Conservation (phyloP, 2,329 filamentous ascomycete species). For the Aspergillus sclerotialis region DNA sequence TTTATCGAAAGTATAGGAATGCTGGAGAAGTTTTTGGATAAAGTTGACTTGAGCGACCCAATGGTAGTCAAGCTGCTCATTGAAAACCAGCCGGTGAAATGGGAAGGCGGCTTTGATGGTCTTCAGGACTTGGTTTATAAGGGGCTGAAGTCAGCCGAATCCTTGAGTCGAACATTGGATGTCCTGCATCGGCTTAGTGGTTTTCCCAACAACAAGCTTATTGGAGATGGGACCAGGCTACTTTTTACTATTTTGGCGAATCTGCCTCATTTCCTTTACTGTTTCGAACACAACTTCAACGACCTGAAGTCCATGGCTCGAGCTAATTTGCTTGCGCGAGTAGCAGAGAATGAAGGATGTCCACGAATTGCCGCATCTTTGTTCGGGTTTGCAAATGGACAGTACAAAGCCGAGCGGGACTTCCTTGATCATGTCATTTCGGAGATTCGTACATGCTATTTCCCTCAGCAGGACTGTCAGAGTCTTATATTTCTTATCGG, state of each 20-base stretch:
- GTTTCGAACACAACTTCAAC: slow-evolving; percentile 60
- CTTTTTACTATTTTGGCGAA: slow-evolving; percentile 89
- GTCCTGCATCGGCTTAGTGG: slow-evolving; percentile 72
- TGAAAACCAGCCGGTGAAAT: slow-evolving; percentile 73
- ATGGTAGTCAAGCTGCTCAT: slow-evolving; percentile 63
- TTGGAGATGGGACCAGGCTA: slow-evolving; percentile 74
- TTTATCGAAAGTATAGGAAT: slow-evolving; percentile 88
- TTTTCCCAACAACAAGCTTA: slow-evolving; percentile 69
- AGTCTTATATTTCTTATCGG: slow-evolving; percentile 88
- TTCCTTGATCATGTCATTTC: slow-evolving; percentile 68
- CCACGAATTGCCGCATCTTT: slow-evolving; percentile 62
- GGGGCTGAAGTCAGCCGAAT: slow-evolving; percentile 78
- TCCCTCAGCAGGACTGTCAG: slow-evolving; percentile 74
- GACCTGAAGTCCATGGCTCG: slow-evolving; percentile 53
- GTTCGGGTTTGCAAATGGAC: slow-evolving; percentile 60
- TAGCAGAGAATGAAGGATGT: slow-evolving; percentile 67
- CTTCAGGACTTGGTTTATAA: slow-evolving; percentile 84
- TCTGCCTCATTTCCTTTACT: slow-evolving; percentile 73
- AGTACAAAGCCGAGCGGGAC: slow-evolving; percentile 62
- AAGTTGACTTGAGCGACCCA: slow-evolving; percentile 70
- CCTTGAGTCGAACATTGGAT: slow-evolving; percentile 68
- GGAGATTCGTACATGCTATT: slow-evolving; percentile 69
- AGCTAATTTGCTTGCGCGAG: slow-evolving; percentile 62
- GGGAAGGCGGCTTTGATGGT: slow-evolving; percentile 85
- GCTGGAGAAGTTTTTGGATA: slow-evolving; percentile 77